These are phyloP conservation scores for Selaginella tamariscina DNA, from an alignment of 75 land plant species.

Conservation along the genomic window DNA sequence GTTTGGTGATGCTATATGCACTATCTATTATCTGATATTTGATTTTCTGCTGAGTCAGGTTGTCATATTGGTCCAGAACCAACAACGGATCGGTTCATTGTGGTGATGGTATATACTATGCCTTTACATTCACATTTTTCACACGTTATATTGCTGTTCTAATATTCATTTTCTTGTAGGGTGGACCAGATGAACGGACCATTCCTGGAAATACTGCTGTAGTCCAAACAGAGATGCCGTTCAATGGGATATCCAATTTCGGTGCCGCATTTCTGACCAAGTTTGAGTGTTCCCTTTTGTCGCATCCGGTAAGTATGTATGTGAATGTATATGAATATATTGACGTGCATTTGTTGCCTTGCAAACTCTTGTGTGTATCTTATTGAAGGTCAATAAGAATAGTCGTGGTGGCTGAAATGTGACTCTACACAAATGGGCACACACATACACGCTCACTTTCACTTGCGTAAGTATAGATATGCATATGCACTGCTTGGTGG, in stretches of 20 bases:
- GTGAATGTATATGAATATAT: neutral
- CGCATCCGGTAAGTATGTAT: neutral
- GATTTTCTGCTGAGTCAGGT: neutral
- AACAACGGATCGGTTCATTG: neutral
- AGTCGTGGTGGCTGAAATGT: too few relatives aligned
- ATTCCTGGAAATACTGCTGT: slow-evolving; percentile 3
- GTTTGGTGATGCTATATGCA: too few relatives aligned
- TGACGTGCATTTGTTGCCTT: neutral
- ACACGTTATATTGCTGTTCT: neutral
- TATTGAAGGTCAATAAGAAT: too few relatives aligned
- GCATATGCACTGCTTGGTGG: too few relatives aligned
- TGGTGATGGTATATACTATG: neutral
- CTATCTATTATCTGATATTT: neutral
- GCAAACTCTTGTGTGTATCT: too few relatives aligned
- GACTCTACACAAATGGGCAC: too few relatives aligned
- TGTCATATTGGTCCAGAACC: neutral
- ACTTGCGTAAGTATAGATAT: too few relatives aligned
- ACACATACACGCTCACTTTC: too few relatives aligned
- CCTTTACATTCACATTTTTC: neutral
- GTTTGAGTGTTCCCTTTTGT: neutral
- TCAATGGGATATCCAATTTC: neutral
- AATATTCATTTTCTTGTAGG: neutral
- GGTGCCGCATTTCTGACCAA: neutral
- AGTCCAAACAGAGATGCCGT: neutral
- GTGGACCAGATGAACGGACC: neutral